These are phyloP conservation scores for Suhomyces terraborum DNA, from an alignment of 1,139 yeast genomes.

Conservation along the genomic window DNA sequence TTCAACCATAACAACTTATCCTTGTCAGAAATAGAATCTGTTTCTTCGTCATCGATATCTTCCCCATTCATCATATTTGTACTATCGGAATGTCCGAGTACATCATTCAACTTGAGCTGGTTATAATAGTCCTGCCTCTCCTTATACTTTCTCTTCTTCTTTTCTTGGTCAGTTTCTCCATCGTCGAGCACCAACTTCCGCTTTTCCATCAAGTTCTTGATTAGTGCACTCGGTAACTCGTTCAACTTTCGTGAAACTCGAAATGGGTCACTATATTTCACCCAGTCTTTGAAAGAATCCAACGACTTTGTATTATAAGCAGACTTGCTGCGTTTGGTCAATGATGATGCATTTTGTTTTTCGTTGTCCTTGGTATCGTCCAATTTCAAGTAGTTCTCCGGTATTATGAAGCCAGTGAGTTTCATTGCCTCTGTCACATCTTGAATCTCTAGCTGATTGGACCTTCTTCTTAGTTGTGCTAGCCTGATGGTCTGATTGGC, in stretches of 20 bases:
- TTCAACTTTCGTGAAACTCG: constrained; percentile 30
- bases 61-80: constrained; percentile 12
- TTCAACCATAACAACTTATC: constrained; percentile 43
- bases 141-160: constrained; percentile 21
- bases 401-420: constrained; percentile 22
- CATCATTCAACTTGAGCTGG: constrained; percentile 32
- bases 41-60: constrained; percentile 33
- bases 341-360: constrained; percentile 18
- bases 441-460: constrained; percentile 20
- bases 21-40: constrained; percentile 26
- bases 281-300: constrained; percentile 43
- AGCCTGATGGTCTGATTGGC: constrained; percentile 19
- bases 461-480: constrained; percentile 21
- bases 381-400: constrained; percentile 20
- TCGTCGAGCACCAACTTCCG: constrained; percentile 32
- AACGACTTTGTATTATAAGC: constrained; percentile 41
- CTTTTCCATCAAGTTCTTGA: constrained; percentile 42
- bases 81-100: constrained; percentile 9
- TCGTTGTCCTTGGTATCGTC: constrained; percentile 20
- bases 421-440: constrained; percentile 26
- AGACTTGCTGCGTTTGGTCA: constrained; percentile 19
- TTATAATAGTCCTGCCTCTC: constrained; percentile 45
- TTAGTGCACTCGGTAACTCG: constrained; percentile 34
- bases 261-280: constrained; percentile 32
- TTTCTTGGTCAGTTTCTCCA: constrained; percentile 33